Base-by-base conservation (phyloP, 805 yeast species). In the Jamesozyma rosinii region DNA sequence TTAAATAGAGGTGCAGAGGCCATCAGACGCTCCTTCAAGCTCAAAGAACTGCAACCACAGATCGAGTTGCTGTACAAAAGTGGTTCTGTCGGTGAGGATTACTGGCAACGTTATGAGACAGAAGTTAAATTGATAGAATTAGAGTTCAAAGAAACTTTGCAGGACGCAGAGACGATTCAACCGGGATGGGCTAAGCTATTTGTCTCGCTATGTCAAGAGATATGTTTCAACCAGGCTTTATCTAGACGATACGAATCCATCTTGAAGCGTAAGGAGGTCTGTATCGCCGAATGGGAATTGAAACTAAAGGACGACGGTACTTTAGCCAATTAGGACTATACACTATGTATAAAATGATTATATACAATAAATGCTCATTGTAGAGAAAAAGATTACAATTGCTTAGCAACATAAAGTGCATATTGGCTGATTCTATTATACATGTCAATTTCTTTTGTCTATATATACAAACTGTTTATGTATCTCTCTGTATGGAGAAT, bases 41-140 rank as follows among this genome's bases (percentile, higher is more conserved):
- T 88, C 59, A 82, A 83, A 59, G 97, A 90, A 59, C 71, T 75
- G 48, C 83, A 83, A 61, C 80, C 81, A 5, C 77, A 72, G 44
- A 75, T 87, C 55, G 77, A 74, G 40, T 70, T 75, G 43, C 69
- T 92, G 47, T 89, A 88, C 61, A 90, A 89, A 58, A 77, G 77
- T 42, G 97, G 97, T 0, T 78, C 88, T 15, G 80, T 92, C 48
- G 97, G 97, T 29, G 97, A 92, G 55, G 95, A 84, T 42, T 69
- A 85, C 30, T 83, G 77, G 73, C 82, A 83, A 61, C 80, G 92
- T 53, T 88, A 75, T 63, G 80, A 78, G 51, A 75, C 86, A 40
- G 88, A 86, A 50, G 75, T 74, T 45, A 85, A 86, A 63, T 61
- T 88, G 48, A 83, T 83, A 53, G 95, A 88, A 54, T 59, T 82